A percentile compares a stretch with the other conserved stretches of the same genome.
Conservation (phyloP, 208 protist species). For the Borovskyia barvae region DNA sequence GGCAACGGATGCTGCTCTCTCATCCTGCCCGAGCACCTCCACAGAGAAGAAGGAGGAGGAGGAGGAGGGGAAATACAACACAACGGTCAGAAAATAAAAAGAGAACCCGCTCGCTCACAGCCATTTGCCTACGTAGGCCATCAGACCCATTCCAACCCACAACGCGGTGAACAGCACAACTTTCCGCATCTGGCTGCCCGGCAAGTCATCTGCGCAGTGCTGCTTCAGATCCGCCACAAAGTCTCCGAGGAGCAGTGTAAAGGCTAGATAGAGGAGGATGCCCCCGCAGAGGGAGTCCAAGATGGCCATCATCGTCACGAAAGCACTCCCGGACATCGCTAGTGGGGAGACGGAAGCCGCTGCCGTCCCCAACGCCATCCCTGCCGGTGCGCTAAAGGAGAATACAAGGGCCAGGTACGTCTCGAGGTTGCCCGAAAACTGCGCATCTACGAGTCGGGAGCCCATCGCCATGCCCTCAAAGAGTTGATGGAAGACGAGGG, state of each 20-base stretch:
- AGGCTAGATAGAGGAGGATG: conserved; percentile 58
- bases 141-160: conserved; percentile 38
- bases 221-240: conserved; percentile 26
- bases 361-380: conserved; percentile 14
- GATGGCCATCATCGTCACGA: conserved; percentile 29
- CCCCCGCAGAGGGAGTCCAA: conserved; percentile 34
- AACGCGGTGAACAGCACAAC: conserved; percentile 23
- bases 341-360: conserved; percentile 5
- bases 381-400: conserved; percentile 26
- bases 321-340: conserved; percentile 18
- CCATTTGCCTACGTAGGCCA: conserved; percentile 43
- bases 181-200: conserved; percentile 5
- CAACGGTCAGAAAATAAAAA: neutral
- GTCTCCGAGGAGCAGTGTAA: conserved; percentile 41
- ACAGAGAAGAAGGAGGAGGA: too few species aligned
- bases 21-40: too few species aligned
- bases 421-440: conserved; percentile 23
- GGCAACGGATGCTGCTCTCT: too few species aligned
- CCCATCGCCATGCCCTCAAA: conserved; percentile 51
- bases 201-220: conserved; percentile 3
- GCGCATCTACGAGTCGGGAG: conserved; percentile 34
- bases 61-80: neutral
- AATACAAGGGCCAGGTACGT: conserved; percentile 25
- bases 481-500: conserved; percentile 46
- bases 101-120: conserved; percentile 11